Conservation (phyloP, 306 rosid genomes). For the Oemleria cerasiformis region DNA sequence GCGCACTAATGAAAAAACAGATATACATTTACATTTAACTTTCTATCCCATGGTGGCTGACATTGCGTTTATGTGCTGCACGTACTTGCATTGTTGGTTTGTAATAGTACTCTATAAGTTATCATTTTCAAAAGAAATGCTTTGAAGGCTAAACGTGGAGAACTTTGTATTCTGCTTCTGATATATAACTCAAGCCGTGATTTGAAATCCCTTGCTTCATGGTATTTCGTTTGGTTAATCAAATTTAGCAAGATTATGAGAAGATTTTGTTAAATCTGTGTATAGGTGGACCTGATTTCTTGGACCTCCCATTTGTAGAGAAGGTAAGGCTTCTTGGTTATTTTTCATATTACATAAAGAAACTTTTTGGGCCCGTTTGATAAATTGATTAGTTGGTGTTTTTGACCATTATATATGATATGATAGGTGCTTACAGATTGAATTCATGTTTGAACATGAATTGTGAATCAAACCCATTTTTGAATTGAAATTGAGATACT, state of each 20-base stretch:
- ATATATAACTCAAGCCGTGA: constrained; percentile 14
- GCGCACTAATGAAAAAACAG: background rate
- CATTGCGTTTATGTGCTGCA: background rate
- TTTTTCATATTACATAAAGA: background rate
- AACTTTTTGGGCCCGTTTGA: background rate
- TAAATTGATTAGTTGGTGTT: too few relatives aligned
- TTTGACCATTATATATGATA: too few relatives aligned
- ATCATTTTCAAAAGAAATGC: background rate
- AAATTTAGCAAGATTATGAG: constrained; percentile 61
- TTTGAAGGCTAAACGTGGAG: background rate
- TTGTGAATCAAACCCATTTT: too few relatives aligned
- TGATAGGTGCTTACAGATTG: too few relatives aligned
- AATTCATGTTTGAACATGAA: too few relatives aligned
- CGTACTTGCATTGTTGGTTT: background rate
- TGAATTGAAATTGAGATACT: too few relatives aligned
- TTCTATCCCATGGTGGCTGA: background rate
- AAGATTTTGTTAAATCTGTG: constrained; percentile 78
- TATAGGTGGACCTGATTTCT: constrained; percentile 95
- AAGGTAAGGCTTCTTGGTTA: constrained; percentile 44
- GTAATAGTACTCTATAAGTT: background rate
- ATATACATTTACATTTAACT: constrained; percentile 1
- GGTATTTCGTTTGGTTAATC: constrained; percentile 21
- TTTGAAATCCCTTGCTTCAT: background rate
- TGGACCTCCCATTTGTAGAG: constrained; percentile 98
- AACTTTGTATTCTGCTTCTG: background rate